phyloP scores from a whole-genome alignment of 371 early-diverging fungal genomes.

The Rhizopus microsporus region DNA sequence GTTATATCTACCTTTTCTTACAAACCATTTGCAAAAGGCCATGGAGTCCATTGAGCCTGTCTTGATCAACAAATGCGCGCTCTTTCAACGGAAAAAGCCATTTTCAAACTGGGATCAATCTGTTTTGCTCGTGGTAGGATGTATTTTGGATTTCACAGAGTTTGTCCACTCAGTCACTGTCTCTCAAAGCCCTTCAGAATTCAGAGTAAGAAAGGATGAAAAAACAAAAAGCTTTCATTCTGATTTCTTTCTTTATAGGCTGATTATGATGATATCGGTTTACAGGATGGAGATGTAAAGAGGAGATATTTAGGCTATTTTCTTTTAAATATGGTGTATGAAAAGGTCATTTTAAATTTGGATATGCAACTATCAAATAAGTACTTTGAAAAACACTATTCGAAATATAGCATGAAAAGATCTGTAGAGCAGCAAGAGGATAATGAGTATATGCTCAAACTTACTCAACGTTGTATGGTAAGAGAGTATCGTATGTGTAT shows the following conservation, averaged over 20 bases:
- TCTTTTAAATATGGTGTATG: slow-evolving; percentile 7
- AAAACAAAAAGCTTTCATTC: neutral
- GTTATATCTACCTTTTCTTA: slow-evolving; percentile 21
- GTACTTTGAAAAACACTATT: slow-evolving; percentile 15
- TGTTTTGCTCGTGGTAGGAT: neutral
- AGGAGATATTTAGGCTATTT: slow-evolving; percentile 24
- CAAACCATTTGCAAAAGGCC: slow-evolving; percentile 12
- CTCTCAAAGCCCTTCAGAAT: neutral
- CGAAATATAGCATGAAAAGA: slow-evolving; percentile 7
- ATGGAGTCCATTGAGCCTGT: slow-evolving; percentile 6
- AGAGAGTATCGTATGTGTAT: neutral
- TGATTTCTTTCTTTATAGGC: slow-evolving; percentile 3
- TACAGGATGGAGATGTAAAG: slow-evolving; percentile 19
- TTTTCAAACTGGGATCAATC: slow-evolving; percentile 11
- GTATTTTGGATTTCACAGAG: slow-evolving; percentile 21
- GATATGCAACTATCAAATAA: slow-evolving; percentile 21
- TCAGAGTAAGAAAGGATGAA: slow-evolving; percentile 12
- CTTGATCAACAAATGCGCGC: slow-evolving; percentile 2
- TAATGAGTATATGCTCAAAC: slow-evolving; percentile 1
- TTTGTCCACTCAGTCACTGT: slow-evolving; percentile 18
- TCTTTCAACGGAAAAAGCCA: neutral
- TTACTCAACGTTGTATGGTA: slow-evolving; percentile 16
- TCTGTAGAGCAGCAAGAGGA: neutral
- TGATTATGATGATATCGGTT: slow-evolving; percentile 14
- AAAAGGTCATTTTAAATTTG: slow-evolving; percentile 18